These are phyloP conservation scores for Rhynchosporium agropyri DNA, from an alignment of 2,329 filamentous ascomycete genomes.

Conservation along the genomic window DNA sequence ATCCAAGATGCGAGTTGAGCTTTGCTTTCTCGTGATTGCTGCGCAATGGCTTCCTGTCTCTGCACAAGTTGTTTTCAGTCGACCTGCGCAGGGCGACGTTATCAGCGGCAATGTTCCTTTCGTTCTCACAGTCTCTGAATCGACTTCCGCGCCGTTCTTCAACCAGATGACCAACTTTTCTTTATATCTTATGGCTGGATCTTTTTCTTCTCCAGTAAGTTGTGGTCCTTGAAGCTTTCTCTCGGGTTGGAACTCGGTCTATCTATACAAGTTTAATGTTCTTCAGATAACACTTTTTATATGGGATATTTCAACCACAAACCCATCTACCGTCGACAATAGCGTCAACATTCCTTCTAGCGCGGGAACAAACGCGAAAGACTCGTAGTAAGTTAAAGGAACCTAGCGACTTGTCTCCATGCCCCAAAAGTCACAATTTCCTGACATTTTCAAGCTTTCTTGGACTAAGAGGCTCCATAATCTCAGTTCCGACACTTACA, in stretches of 20 bases:
- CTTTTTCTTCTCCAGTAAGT: constrained; percentile 25
- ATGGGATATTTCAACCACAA: constrained; percentile 24
- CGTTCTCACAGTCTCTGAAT: constrained; percentile 21
- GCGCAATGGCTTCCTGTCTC: constrained; percentile 18
- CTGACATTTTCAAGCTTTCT: constrained; percentile 19
- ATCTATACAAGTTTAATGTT: constrained; percentile 4
- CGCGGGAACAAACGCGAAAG: constrained; percentile 21
- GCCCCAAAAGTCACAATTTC: not conserved
- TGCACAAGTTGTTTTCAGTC: constrained; percentile 25
- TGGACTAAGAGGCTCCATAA: constrained; percentile 21
- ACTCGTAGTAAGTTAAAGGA: constrained; percentile 19
- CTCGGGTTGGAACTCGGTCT: not conserved
- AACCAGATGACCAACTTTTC: constrained; percentile 27
- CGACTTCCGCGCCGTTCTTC: constrained; percentile 23
- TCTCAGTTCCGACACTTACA: constrained; percentile 19
- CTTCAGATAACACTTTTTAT: constrained; percentile 22
- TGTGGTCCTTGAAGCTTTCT: not conserved
- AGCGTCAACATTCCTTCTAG: constrained; percentile 22
- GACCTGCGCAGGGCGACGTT: constrained; percentile 19
- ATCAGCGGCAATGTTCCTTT: constrained; percentile 25
- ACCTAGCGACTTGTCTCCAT: not conserved
- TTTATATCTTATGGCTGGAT: constrained; percentile 23
- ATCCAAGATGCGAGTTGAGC: constrained; percentile 21
- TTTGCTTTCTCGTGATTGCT: constrained; percentile 15
- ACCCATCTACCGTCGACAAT: constrained; percentile 23